Base-by-base conservation (phyloP, 306 rosid genomes). In the Carpinus fangiana region DNA sequence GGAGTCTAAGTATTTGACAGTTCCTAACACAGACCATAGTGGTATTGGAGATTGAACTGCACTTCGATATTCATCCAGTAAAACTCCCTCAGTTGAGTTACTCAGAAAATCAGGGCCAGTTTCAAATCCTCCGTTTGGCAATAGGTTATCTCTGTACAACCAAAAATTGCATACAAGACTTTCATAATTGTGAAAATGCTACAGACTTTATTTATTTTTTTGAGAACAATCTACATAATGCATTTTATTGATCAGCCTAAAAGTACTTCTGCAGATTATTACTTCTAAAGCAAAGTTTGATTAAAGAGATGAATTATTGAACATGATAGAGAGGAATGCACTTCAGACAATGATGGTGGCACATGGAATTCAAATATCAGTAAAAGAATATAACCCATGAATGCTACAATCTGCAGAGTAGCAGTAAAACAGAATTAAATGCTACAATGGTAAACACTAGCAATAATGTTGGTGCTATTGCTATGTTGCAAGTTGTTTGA, bases 101-200 rank as follows among this genome's bases (percentile, higher is more conserved):
- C 41, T 73, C 12, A 52, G 66, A 60, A 85, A 85, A 21, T 78
- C 83, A 5, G 83, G 81, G 12, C 88, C 85, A 26, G 12, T 70
- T 57, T 85, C 88, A 11, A 85, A 81, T 66, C 81, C 83, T 75
- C 68, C 78, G 45, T 81, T 85, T 47, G 59, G 56, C 51, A 75
- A 45, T 7, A 78, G 50, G 61, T 81, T 78, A 9, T 43, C 85
- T 85, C 81, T 65, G 31, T 31, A 65, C 67, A 73, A 61, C 43
- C 71, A 47, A 59, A 48, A 53, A n/a, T 20, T 72, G 48, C 1
- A 65, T 9, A 62, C 68, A 61, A 28, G 47, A 36, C n/a, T 64
- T 36, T 38, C 8, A 64, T 47, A 11, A 47, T 47, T 34, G 23
- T 34, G 70, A 4, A 26, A 21, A 60, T 26, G 66, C 18, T 2